Conservation (phyloP, 2,329 filamentous ascomycete species). For the Verticillium zaregamsianum region DNA sequence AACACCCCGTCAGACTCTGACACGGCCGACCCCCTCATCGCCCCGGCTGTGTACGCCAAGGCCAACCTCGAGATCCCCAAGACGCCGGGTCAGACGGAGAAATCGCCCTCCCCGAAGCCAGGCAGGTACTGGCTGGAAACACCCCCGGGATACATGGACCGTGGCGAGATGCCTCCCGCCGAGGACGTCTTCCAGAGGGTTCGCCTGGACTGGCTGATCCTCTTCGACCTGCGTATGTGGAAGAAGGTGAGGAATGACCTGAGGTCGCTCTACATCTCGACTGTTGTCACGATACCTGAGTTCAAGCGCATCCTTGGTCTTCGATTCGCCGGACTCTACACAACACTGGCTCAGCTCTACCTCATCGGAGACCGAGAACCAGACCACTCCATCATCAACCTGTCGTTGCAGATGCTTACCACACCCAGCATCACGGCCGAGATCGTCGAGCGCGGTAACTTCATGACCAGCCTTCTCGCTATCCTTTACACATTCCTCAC, state of each 20-base stretch:
- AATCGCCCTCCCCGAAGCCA: slow-evolving; percentile 53
- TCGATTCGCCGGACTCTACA: slow-evolving; percentile 93
- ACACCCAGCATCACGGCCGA: slow-evolving; percentile 96
- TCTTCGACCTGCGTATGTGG: slow-evolving; percentile 95
- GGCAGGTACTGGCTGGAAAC: slow-evolving; percentile 84
- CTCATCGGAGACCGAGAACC: slow-evolving; percentile 94
- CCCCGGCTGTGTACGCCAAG: slow-evolving; percentile 57
- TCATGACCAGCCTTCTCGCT: slow-evolving; percentile 89
- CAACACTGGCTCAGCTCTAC: slow-evolving; percentile 87
- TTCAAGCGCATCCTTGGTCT: slow-evolving; percentile 94
- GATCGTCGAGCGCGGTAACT: slow-evolving; percentile 91
- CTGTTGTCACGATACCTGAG: slow-evolving; percentile 88
- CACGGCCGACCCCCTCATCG: slow-evolving; percentile 63
- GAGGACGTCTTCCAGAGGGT: slow-evolving; percentile 90
- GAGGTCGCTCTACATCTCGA: slow-evolving; percentile 91
- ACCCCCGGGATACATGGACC: slow-evolving; percentile 63
- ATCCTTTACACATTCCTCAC: slow-evolving; percentile 98
- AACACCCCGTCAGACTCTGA: slow-evolving; percentile 70
- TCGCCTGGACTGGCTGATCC: slow-evolving; percentile 86
- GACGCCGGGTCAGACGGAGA: slow-evolving; percentile 60
- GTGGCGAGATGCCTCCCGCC: slow-evolving; percentile 61
- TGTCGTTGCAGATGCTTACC: slow-evolving; percentile 93
- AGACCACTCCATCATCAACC: slow-evolving; percentile 96
- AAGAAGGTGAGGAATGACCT: slow-evolving; percentile 90
- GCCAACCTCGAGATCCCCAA: slow-evolving; percentile 72